These are phyloP conservation scores for Aspergillus pseudoterreus DNA, from an alignment of 2,329 filamentous ascomycete genomes.

Conservation along the genomic window DNA sequence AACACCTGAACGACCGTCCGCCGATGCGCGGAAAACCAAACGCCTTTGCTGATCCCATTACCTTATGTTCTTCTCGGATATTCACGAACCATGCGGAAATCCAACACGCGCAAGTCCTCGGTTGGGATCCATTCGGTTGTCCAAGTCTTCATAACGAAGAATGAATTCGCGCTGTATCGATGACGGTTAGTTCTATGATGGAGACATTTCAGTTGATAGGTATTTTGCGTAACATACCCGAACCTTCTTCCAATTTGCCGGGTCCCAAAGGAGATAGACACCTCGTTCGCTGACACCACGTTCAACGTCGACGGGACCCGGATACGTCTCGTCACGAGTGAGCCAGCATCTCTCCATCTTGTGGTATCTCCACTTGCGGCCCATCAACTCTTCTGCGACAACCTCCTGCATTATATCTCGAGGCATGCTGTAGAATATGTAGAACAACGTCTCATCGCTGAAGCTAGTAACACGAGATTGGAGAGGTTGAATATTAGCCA, in stretches of 20 bases:
- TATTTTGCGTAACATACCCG: constrained; percentile 32
- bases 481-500: constrained; percentile 62
- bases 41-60: constrained; percentile 28
- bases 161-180: constrained; percentile 43
- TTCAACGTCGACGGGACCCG: constrained; percentile 47
- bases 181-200: constrained; percentile 14
- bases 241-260: constrained; percentile 48
- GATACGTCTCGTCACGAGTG: constrained; percentile 46
- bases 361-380: constrained; percentile 51
- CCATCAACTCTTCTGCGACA: constrained; percentile 59
- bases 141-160: constrained; percentile 48
- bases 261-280: constrained; percentile 51
- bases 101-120: constrained; percentile 33
- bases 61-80: constrained; percentile 13
- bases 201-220: neutral
- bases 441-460: constrained; percentile 63
- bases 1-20: constrained; percentile 24
- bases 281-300: constrained; percentile 48
- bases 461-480: constrained; percentile 57
- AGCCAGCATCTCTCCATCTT: constrained; percentile 52
- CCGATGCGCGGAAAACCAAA: constrained; percentile 27
- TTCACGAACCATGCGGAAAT: constrained; percentile 37
- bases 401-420: constrained; percentile 64
- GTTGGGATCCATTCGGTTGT: constrained; percentile 43
- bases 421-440: constrained; percentile 67